These are phyloP conservation scores for Corallochytrium limacisporum DNA, from an alignment of 78 protist species.

Conservation along the genomic window DNA sequence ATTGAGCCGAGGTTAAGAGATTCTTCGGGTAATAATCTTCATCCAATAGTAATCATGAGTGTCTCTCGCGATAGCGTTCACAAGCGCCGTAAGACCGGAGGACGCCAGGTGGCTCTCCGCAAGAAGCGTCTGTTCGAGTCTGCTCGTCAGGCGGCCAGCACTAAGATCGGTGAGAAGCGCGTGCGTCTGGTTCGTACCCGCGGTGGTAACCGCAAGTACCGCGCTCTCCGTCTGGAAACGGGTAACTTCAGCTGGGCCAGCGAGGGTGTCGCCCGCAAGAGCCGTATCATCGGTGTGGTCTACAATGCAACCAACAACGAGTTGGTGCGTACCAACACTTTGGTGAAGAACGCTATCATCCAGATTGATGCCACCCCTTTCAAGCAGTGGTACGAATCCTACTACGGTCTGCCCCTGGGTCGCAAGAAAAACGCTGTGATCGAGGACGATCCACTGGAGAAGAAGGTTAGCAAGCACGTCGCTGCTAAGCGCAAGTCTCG, in stretches of 20 bases:
- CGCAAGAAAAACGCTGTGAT: conserved; percentile 55
- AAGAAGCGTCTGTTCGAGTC: conserved; percentile 88
- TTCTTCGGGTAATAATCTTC: too few relatives aligned
- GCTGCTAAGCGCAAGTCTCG: too few relatives aligned
- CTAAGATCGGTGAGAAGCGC: conserved; percentile 74
- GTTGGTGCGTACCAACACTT: conserved; percentile 96
- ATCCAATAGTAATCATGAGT: too few relatives aligned
- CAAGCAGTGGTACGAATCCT: conserved; percentile 89
- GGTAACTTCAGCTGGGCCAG: conserved; percentile 93
- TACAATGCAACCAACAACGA: conserved; percentile 99
- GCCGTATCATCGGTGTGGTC: conserved; percentile 86
- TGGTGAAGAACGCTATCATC: conserved; percentile 91
- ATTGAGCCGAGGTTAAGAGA: too few relatives aligned
- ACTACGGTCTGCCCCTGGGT: conserved; percentile 83
- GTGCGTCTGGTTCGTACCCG: conserved; percentile 79
- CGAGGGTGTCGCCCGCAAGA: conserved; percentile 41
- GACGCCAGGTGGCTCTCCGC: conserved; percentile 32
- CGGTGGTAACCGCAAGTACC: conserved; percentile 93
- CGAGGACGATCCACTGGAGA: conserved; percentile 19
- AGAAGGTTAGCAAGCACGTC: conserved; percentile 20
- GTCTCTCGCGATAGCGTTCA: conserved; percentile 59
- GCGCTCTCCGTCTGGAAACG: conserved; percentile 95
- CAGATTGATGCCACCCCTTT: conserved; percentile 92
- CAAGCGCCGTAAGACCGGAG: conserved; percentile 89
- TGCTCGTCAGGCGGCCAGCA: conserved; percentile 91